Percentiles rank a stretch among this genome's conserved stretches.
These are phyloP conservation scores for Salix brachista DNA, from an alignment of 345 rosid species.

Conservation along the genomic window DNA sequence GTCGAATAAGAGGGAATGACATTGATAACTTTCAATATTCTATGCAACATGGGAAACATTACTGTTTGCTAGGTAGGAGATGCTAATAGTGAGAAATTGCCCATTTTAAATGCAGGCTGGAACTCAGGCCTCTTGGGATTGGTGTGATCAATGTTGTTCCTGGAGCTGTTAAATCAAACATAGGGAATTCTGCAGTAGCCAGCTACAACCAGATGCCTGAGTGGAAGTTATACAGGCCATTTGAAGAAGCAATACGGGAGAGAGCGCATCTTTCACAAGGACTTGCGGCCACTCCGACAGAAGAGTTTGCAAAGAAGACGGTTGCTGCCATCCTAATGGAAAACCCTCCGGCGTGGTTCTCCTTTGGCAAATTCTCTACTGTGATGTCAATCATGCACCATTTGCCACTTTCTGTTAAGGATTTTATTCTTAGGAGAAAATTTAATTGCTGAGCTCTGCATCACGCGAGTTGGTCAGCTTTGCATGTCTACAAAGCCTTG, in stretches of 20 bases:
- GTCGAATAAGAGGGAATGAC: too few relatives aligned
- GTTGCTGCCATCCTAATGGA: constrained; percentile 52
- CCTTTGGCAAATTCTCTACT: constrained; percentile 59
- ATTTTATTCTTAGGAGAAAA: constrained; percentile 41
- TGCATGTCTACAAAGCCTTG: too few relatives aligned
- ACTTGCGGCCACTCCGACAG: constrained; percentile 54
- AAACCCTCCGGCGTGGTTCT: constrained; percentile 79
- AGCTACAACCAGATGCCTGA: constrained; percentile 66
- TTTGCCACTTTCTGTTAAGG: constrained; percentile 59
- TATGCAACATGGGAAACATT: background rate
- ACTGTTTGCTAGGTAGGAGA: background rate
- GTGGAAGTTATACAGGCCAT: constrained; percentile 72
- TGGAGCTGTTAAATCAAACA: constrained; percentile 77
- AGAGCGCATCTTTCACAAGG: constrained; percentile 58
- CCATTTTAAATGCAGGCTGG: constrained; percentile 49
- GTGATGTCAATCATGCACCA: constrained; percentile 50
- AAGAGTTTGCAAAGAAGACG: constrained; percentile 64
- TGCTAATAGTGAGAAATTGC: background rate
- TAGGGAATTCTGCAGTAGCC: constrained; percentile 54
- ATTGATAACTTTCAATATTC: too few relatives aligned
- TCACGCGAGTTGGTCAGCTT: too few relatives aligned
- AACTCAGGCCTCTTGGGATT: constrained; percentile 72
- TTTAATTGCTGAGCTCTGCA: constrained; percentile 3
- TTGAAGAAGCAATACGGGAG: constrained; percentile 47
- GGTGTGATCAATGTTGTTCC: constrained; percentile 71